Evolutionary conservation across 2,329 filamentous ascomycete species (phyloP), one percentile per base, ranked within the genome.

Genomic region (Fusarium sp.): DNA sequence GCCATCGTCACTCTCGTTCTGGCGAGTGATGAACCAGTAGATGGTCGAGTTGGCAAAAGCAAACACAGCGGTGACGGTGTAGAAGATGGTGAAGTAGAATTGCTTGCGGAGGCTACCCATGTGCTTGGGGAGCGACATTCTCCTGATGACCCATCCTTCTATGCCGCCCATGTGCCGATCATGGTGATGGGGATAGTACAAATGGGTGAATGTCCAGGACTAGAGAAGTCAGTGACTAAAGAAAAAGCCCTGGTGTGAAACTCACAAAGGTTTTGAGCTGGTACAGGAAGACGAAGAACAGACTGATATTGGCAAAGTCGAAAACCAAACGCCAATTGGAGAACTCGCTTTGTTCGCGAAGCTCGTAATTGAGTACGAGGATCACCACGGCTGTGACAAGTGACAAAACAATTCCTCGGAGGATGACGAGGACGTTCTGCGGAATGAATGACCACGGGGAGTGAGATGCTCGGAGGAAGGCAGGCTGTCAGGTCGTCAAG

Each of bases 121-220:
- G 64, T 84, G 80, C 46, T 77, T 76, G 3, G 86, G 84, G 13
- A 87, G 81, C 4, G 85, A 86, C 75, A 87, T 80, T 69, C 77
- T 72, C 6, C 76, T 78, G 62, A 85, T 72, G 55, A 84, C 67
- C 38, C 69, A 77, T 26, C 79, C 78, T 70, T 82, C 83, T 71
- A 79, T 77, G 12, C 76, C 75, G 37, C 75, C 81, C 66, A 78
- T 80, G 37, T 82, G 77, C 6, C 65, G 65, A 40, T 68, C 65
- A 20, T 84, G 81, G 12, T 79, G 71, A 13, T 83, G 79, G 2
- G 85, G 85, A 55, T 83, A 83, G 73, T 86, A 83, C 32, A 87
- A 78, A 70, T 88, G 86, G 50, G 85, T 85, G 53, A 84, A 85
- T 0, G 85, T 87, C 86, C 86, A 88, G 32, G 78, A 78, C 85